Evolutionary conservation across 306 rosid genomes (phyloP), one percentile per base, ranked within the genome.

Genomic region (Dalbergia cochinchinensis): DNA sequence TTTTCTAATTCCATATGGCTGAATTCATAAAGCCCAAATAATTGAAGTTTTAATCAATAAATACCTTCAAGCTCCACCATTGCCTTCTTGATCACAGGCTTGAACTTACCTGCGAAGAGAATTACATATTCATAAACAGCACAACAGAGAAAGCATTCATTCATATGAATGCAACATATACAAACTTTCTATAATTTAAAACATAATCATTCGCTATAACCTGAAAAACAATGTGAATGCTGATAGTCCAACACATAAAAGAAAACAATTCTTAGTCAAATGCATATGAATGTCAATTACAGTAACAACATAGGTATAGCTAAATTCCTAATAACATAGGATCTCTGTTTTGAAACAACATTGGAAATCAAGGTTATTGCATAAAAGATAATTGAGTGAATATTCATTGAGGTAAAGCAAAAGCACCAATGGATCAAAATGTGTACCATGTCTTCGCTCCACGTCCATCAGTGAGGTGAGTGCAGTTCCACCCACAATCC

Each of bases 51-150:
- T 59, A 14, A 42, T 62, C 15, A 58, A 71, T 16, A 35, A 83
- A 75, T 89, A 96, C 99, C 99, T 82, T 96, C 96, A 70, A 96
- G 98, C 85, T 96, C 98, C 71, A 96, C 99, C 98, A 96, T 96
- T 67, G 99, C 99, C 90, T 93, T 93, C 92, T 96, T 96, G 76
- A 96, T 93, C 94, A 96, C 99, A 59, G 99, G 99, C 90, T 96
- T 96, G 88, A 89, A 93, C 83, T 96, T 96, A 65, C 99, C 99
- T 96, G 89, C 78, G 78, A 72, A 67, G 61, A 19, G 61, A 77
- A 74, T 77, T 69, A 53, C 65, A 80, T 16, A 71, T 57, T 41
- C 65, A 64, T 72, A 55, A 45, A 80, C 31, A 39, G 34, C 48
- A 51, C 63, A 60, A 53, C 39, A 61, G 37, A 71, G 42, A 76